phyloP scores from a whole-genome alignment of 345 rosid genomes.

The Lepidium aucheri region DNA sequence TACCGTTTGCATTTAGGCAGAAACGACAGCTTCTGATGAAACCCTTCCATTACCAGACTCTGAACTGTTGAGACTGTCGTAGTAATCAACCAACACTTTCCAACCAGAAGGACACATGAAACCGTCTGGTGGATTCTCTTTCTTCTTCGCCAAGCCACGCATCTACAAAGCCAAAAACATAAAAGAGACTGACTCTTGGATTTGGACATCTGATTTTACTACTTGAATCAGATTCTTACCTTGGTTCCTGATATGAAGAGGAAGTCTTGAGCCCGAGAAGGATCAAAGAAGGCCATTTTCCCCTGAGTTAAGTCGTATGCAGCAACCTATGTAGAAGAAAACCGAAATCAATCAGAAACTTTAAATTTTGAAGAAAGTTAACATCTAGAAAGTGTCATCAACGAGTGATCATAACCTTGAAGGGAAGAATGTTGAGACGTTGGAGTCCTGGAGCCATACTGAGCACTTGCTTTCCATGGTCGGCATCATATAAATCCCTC shows the following conservation, averaged over 20 bases:
- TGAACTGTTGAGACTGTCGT: slow-evolving; percentile 42
- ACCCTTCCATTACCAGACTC: slow-evolving; percentile 41
- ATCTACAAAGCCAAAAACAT: slow-evolving; percentile 37
- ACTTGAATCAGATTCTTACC: slow-evolving; percentile 31
- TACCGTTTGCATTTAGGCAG: slow-evolving; percentile 30
- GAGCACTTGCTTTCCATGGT: slow-evolving; percentile 90
- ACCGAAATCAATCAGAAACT: not conserved
- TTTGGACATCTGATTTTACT: not conserved
- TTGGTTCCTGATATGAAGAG: slow-evolving; percentile 91
- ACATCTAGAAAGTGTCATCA: not conserved
- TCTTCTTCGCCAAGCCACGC: slow-evolving; percentile 85
- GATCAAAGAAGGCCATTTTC: slow-evolving; percentile 92
- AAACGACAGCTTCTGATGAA: slow-evolving; percentile 45
- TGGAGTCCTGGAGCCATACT: slow-evolving; percentile 96
- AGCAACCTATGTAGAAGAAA: slow-evolving; percentile 49
- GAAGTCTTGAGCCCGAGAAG: slow-evolving; percentile 78
- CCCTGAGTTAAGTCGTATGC: slow-evolving; percentile 85
- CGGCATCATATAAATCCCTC: slow-evolving; percentile 86
- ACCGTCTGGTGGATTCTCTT: slow-evolving; percentile 89
- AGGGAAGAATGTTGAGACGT: slow-evolving; percentile 91
- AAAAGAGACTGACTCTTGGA: not conserved
- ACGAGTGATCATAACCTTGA: slow-evolving; percentile 44
- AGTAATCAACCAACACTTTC: slow-evolving; percentile 84
- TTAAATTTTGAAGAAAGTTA: not conserved
- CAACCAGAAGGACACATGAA: slow-evolving; percentile 98